A percentile compares a stretch with the other conserved stretches of the same genome.
These are phyloP conservation scores for Barnettozyma botsteinii DNA, from an alignment of 805 yeast genomes.

Conservation along the genomic window DNA sequence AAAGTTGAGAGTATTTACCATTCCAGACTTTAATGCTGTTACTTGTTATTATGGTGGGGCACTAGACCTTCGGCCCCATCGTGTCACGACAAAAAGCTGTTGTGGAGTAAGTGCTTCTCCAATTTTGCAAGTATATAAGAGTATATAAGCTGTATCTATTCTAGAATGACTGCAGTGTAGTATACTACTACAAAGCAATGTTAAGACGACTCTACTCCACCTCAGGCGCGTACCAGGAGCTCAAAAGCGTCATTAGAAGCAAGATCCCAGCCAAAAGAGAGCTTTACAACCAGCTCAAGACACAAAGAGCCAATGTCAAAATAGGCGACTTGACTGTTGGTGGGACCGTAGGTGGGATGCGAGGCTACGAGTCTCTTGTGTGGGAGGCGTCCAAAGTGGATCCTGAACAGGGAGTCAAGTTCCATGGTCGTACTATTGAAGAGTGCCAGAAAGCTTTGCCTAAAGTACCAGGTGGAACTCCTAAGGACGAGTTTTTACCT, in stretches of 20 bases:
- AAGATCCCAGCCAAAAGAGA: conserved; percentile 38
- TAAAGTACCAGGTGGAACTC: conserved; percentile 28
- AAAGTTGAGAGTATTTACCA: too few species aligned
- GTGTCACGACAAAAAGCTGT: too few species aligned
- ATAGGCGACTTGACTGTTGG: conserved; percentile 43
- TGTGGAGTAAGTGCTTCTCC: too few species aligned
- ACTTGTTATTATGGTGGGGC: too few species aligned
- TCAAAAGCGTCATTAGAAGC: conserved; percentile 1
- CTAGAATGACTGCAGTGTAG: too few species aligned
- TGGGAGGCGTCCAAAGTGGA: conserved; percentile 82
- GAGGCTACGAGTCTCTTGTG: conserved; percentile 66
- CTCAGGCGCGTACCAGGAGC: conserved; percentile 10
- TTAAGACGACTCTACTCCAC: conserved; percentile 13
- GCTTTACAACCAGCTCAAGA: conserved; percentile 35
- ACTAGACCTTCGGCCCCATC: too few species aligned
- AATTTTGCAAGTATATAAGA: too few species aligned
- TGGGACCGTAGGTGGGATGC: conserved; percentile 64
- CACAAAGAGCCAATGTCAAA: conserved; percentile 29
- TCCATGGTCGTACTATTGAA: conserved; percentile 71
- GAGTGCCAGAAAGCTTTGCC: conserved; percentile 67
- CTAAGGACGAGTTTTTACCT: conserved; percentile 41
- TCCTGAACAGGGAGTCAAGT: conserved; percentile 69
- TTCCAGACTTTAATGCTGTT: too few species aligned
- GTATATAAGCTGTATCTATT: too few species aligned
- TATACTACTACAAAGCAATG: too few species aligned